These are phyloP conservation scores for Eragrostis curvula DNA, from an alignment of 176 grass and related monocot genomes.

Conservation along the genomic window DNA sequence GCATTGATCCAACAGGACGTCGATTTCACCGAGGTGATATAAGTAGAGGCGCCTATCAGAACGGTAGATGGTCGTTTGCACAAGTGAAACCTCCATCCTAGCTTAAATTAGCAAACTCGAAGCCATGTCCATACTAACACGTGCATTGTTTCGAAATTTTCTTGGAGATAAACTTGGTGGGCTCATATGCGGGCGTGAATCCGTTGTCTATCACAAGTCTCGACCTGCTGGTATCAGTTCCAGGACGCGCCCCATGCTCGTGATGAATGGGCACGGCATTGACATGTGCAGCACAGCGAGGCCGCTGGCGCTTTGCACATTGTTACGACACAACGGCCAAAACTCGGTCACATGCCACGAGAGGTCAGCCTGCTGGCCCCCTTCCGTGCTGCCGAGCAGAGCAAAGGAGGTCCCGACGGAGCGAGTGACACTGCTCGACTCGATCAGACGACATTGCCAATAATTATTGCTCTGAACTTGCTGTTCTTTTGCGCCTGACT, in stretches of 20 bases:
- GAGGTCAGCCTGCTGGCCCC: background rate
- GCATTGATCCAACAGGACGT: too few relatives aligned
- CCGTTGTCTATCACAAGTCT: background rate
- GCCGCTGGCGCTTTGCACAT: constrained; percentile 16
- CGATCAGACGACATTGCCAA: background rate
- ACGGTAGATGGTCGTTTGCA: too few relatives aligned
- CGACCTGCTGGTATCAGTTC: background rate
- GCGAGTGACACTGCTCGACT: background rate
- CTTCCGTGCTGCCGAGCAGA: background rate
- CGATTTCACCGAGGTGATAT: too few relatives aligned
- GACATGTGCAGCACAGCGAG: constrained; percentile 31
- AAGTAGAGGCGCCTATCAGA: too few relatives aligned
- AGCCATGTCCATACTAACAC: too few relatives aligned
- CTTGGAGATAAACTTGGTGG: background rate
- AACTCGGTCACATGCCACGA: constrained; percentile 30
- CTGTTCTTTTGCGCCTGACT: constrained; percentile 13
- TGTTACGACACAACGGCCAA: constrained; percentile 20
- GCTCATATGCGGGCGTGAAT: background rate
- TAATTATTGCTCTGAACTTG: constrained; percentile 19
- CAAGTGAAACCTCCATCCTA: too few relatives aligned
- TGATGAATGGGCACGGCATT: background rate
- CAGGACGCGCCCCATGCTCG: background rate
- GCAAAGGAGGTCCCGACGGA: background rate
- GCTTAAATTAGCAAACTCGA: too few relatives aligned
- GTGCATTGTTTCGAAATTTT: background rate